Percentiles rank a stretch among this genome's conserved stretches.
phyloP scores from a whole-genome alignment of 202 grass and related monocot genomes.

The Musa balbisiana region DNA sequence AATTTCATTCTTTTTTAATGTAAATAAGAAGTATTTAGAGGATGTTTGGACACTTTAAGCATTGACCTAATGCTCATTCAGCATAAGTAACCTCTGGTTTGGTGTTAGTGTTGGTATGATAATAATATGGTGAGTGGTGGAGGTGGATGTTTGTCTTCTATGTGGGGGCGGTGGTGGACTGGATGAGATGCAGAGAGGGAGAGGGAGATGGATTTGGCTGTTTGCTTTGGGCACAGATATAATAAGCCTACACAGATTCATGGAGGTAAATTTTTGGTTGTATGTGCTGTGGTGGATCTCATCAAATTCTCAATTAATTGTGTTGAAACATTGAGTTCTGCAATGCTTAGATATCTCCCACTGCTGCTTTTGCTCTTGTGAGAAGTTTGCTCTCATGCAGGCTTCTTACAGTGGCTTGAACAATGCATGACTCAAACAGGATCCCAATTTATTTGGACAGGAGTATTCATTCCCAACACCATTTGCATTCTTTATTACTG shows the following conservation, averaged over 20 bases:
- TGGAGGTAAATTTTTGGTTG: not conserved
- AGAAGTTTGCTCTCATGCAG: too few relatives aligned
- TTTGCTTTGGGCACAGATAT: not conserved
- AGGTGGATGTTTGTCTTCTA: slow-evolving; percentile 12
- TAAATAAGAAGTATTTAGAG: too few relatives aligned
- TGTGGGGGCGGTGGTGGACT: slow-evolving; percentile 16
- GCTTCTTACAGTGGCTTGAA: too few relatives aligned
- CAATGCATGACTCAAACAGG: too few relatives aligned
- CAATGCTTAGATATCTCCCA: not conserved
- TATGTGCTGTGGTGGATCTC: not conserved
- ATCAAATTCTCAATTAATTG: not conserved
- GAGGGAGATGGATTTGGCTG: not conserved
- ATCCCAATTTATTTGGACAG: too few relatives aligned
- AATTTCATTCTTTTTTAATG: too few relatives aligned
- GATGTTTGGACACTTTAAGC: not conserved
- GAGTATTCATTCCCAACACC: too few relatives aligned
- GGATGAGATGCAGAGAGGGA: slow-evolving; percentile 16
- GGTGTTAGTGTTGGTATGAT: not conserved
- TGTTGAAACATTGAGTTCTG: not conserved
- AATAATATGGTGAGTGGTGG: not conserved
- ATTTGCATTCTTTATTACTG: too few relatives aligned
- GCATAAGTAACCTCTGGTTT: not conserved
- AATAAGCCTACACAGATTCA: not conserved
- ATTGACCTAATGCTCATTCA: not conserved
- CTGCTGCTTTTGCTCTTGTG: too few relatives aligned